Evolutionary conservation across 2,329 filamentous ascomycete genomes (phyloP), one percentile per base, ranked within the genome.

Genomic region (Chrysoporthe austroafricana): DNA sequence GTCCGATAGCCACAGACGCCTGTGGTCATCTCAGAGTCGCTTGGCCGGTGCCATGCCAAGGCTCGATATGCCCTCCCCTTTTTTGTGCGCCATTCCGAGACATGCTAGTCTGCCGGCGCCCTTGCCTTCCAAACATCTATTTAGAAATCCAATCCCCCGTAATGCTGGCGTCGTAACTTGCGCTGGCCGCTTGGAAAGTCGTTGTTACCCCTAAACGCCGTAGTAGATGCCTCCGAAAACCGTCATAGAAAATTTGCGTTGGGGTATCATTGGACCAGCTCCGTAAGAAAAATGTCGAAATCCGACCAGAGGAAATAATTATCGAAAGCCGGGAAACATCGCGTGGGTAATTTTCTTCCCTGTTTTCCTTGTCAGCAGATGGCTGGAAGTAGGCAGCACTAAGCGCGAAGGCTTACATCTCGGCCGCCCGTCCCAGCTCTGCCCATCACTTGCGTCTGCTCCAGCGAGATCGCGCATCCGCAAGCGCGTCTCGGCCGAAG

Each of bases 381-480:
- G 36, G 1, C 8, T 18, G 6, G 52, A 42, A 21, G 14, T 7
- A 32, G 18, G 26, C 6, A 48, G 43, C 13, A 48, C 13, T 5
- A 34, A 18, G 7, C n/a, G 59, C 4, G 42, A 21, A 21, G 42
- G 48, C 59, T 44, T 13, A 61, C 56, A 74, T 60, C 21, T 71
- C 32, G 70, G 69, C 62, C 66, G 60, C n/a, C 68, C 36, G 11
- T 58, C 56, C 14, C 46, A 44, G 57, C 61, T 62, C 9, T 70
- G 62, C 18, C 69, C 72, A 21, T 73, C 70, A 8, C 73, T 72
- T 2, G 71, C 69, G 4, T 72, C 69, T 9, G 68, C 66, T 0
- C 72, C 74, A 4, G 76, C 76, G 39, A 77, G 63, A 44, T 75
- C 71, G 4, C 73, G 72, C 77, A 78, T 77, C 5, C 75, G 73